Base-by-base conservation (phyloP, 2,329 filamentous ascomycete genomes). In the Cordyceps cicadae region DNA sequence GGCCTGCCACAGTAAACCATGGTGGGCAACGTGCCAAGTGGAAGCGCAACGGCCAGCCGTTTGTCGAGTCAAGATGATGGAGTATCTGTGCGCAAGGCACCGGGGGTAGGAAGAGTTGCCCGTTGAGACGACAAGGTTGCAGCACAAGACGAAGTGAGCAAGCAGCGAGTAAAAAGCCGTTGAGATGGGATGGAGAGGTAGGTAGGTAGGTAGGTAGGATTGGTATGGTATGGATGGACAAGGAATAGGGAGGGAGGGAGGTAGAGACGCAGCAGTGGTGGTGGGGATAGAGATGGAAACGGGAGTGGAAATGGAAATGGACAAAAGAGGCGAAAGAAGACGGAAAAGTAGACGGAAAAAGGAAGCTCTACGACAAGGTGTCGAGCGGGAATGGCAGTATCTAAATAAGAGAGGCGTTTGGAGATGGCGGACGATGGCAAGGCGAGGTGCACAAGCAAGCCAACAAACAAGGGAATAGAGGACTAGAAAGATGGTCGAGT, bases 1-100 rank as follows among this genome's bases (percentile, higher is more conserved):
- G 60, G 60, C 46, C 60, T 51, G 21, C 60, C 60, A 34, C 50
- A 59, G 55, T 62, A 62, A n/a, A 62, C 60, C 60, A 62, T 62
- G 41, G 48, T 46, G 32, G 48, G 34, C 21, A 34, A 50, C 6
- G 54, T 19, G 45, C 21, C 21, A 50, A 11, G 54, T 9, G 45
- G 24, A 48, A 45, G 12, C n/a, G 12, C 46, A 45, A 45, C 12
- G 50, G 58, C 56, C 56, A n/a, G 56, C 24, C 57, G 57, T 59
- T 51, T 59, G 50, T 39, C 50, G 19, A 53, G 50, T 14, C 43
- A 43, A 51, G 37, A 52, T 26, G 24, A 17, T 24, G 12, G n/a
- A n/a, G 56, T 49, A 59, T 37, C 56, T 37, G 57, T 54, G 50
- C 57, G 57, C 50, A 46, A 37, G 49, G 34, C 15, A 17, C 26